Base-by-base conservation (phyloP, 345 rosid species). In the Citrus maxima region DNA sequence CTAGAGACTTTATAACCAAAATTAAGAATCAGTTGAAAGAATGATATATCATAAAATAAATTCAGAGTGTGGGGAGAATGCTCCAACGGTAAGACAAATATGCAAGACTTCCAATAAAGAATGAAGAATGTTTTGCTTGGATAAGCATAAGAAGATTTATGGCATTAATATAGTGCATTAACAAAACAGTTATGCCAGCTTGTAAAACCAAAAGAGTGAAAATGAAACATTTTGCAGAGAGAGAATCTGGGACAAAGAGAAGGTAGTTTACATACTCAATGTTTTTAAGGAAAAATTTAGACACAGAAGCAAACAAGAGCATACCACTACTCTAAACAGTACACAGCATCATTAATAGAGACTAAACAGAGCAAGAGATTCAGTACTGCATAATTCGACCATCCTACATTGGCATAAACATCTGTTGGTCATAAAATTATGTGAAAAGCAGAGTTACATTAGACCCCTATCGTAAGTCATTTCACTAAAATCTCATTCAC, bases 1-100 rank as follows among this genome's bases (percentile, higher is more conserved):
- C 97, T 92, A 14, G 98, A 92, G 79, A 95, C 98, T 93, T 66
- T 63, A 86, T 59, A 62, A 74, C 34, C 71, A 71, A 80, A 78
- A 58, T 54, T 4, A 64, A 34, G 10, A 72, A 65, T 56, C 42
- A 70, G 71, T 62, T 14, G 38, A 66, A 58, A 27, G 58, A 51
- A 74, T 24, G 24, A 40, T 18, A 7, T 35, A n/a, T 59, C 56
- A 74, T 21, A 61, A 42, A 64, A n/a, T 12, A 10, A 61, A 63
- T 32, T 14, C 25, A 22, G 30, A 2, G n/a, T n/a, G 51, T 75
- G 0, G 8, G 14, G 12, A 61, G 42, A 60, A 13, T 49, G 18
- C 37, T 70, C 59, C 32, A n/a, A 16, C 54, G 16, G 60, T 14
- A 60, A 14, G 25, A 24, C 25, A 73, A 73, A 59, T 24, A 16